Percentiles rank a stretch among this genome's conserved stretches.
phyloP scores from a whole-genome alignment of 2,329 filamentous ascomycete species.

The Pseudogymnoascus sp. region DNA sequence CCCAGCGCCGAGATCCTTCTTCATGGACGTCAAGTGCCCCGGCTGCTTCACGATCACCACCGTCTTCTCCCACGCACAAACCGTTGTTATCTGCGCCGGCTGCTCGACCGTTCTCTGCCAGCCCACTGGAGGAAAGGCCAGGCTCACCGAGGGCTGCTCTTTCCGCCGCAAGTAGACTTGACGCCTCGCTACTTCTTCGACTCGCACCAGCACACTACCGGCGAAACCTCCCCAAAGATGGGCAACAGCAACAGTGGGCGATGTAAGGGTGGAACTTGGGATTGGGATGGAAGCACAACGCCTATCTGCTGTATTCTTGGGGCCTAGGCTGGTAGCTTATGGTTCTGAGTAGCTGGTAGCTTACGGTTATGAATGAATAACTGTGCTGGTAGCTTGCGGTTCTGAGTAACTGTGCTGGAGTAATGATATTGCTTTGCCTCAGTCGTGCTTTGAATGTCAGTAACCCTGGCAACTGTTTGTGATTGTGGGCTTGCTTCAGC shows the following conservation, averaged over 20 bases:
- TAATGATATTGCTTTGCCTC: conserved; percentile 2
- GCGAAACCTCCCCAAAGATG: conserved; percentile 7
- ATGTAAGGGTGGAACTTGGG: conserved; percentile 6
- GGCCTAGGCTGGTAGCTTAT: conserved; percentile 5
- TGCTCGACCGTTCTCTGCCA: conserved; percentile 99
- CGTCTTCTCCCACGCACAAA: conserved; percentile 99
- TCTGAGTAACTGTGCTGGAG: conserved; percentile 6
- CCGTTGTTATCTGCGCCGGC: conserved; percentile 98
- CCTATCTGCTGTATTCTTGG: conserved; percentile 8
- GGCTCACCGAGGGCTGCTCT: conserved; percentile 98
- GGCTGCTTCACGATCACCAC: conserved; percentile 99
- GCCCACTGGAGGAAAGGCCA: conserved; percentile 97
- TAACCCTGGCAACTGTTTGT: not conserved
- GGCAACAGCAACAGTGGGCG: conserved; percentile 5
- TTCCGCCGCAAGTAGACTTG: conserved; percentile 98
- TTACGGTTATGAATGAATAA: conserved; percentile 7
- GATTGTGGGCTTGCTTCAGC: not conserved
- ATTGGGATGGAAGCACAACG: not conserved
- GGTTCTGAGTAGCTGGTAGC: conserved; percentile 5
- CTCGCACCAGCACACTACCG: conserved; percentile 19
- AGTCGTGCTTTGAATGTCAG: conserved; percentile 3
- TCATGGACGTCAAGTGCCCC: conserved; percentile 99
- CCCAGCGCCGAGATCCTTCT: conserved; percentile 95
- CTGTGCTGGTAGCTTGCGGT: conserved; percentile 3
- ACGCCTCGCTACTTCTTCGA: conserved; percentile 34